A percentile compares a stretch with the other conserved stretches of the same genome.
phyloP scores from a whole-genome alignment of 345 rosid species.

The Arabidopsis suecica region DNA sequence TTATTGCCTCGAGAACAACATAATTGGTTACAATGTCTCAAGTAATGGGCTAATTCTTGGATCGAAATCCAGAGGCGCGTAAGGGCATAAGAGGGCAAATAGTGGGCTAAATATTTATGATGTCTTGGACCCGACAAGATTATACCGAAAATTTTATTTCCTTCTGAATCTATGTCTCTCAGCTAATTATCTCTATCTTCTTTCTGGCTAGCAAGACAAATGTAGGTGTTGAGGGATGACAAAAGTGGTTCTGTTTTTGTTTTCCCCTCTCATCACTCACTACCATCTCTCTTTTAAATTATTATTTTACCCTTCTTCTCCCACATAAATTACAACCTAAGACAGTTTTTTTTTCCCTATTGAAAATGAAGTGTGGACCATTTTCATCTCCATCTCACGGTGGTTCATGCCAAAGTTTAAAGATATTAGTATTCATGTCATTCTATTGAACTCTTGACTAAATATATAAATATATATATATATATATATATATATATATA shows the following conservation, averaged over 20 bases:
- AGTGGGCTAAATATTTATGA: no score
- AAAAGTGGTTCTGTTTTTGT: slow-evolving; percentile 46
- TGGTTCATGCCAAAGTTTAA: background rate
- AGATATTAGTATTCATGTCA: background rate
- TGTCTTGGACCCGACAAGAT: no score
- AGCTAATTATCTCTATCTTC: background rate
- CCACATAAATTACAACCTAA: slow-evolving; percentile 18
- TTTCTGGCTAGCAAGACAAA: slow-evolving; percentile 44
- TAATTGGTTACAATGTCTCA: no score
- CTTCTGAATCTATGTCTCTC: no score
- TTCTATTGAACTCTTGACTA: background rate
- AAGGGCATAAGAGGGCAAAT: no score
- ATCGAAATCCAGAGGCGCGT: no score
- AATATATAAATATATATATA: no score
- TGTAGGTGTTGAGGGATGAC: slow-evolving; percentile 44
- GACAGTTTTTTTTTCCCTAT: background rate
- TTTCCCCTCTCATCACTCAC: slow-evolving; percentile 44
- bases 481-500: no score
- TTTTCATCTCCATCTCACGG: slow-evolving; percentile 18
- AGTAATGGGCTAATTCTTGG: no score
- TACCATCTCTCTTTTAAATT: slow-evolving; percentile 18
- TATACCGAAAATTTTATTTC: no score
- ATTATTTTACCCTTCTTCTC: slow-evolving; percentile 32
- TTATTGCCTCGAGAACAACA: no score
- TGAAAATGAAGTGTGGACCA: slow-evolving; percentile 28